Evolutionary conservation across 306 rosid species (phyloP), one percentile per base, ranked within the genome.

Genomic region (Abrus precatorius): DNA sequence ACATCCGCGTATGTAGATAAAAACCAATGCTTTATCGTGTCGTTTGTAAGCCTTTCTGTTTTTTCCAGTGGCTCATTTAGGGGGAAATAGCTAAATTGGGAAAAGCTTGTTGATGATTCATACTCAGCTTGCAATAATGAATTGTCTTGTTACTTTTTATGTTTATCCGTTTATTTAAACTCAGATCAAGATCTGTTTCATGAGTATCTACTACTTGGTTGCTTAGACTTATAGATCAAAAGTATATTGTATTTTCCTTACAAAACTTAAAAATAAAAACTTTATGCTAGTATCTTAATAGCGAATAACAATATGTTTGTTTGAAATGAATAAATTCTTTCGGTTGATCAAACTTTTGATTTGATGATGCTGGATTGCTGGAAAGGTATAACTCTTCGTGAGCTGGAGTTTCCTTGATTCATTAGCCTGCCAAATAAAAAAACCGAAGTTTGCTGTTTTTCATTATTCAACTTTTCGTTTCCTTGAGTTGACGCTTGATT

Each of bases 101-200:
- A 30, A 48, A 38, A 52, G 34, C 10, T 49, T 47, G 7, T 47
- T 75, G 11, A 20, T 27, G 6, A 28, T 76, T 11, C 34, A 6
- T 53, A 20, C 50, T 9, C 7, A 3, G n/a, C 67, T 38, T 29
- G 73, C 30, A 10, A 61, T 62, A 6, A 48, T 57, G 28, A 43
- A 69, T 69, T 29, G 43, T 64, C 13, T 48, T 5, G 55, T 38
- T 40, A 48, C 1, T 28, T 14, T 10, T 9, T 63, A 3, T 65
- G 53, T 36, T 33, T 47, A 20, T 69, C 5, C 3, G 36, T 57
- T 13, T 5, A 4, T 3, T 12, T 9, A 30, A 30, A 20, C 43
- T 74, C 33, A 47, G 45, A 69, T 82, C 82, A 32, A 3, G 33
- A 48, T 47, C 29, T 43, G 14, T 50, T 69, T 76, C 67, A 69